Evolutionary conservation across 2,329 filamentous ascomycete genomes (phyloP).

Genomic region (Aciculosporium take): DNA sequence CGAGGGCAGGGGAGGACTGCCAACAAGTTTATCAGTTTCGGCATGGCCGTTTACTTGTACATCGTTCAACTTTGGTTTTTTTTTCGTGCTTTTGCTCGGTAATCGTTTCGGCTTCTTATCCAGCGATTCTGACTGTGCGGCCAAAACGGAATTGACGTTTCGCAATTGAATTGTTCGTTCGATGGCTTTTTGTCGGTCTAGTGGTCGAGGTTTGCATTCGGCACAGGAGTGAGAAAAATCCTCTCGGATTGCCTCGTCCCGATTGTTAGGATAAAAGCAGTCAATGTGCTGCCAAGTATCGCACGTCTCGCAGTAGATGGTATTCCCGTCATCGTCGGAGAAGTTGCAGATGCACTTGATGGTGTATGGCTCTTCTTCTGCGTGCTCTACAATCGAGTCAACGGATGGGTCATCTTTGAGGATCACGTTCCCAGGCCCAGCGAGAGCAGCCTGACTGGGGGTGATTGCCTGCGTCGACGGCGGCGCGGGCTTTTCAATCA

Average conservation of each 20-base stretch:
- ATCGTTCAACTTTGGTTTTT: conserved; percentile 63
- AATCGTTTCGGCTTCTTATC: conserved; percentile 64
- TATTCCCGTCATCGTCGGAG: conserved; percentile 90
- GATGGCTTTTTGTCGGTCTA: conserved; percentile 62
- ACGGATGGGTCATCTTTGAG: conserved; percentile 23
- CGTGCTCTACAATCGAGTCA: conserved; percentile 34
- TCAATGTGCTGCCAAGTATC: conserved; percentile 97
- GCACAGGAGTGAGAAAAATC: conserved; percentile 73
- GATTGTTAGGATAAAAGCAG: conserved; percentile 75
- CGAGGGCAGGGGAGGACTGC: conserved; percentile 37
- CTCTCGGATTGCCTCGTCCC: conserved; percentile 55
- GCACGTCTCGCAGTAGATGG: conserved; percentile 89
- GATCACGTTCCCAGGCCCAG: conserved; percentile 17
- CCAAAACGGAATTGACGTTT: conserved; percentile 22
- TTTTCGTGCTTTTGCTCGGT: conserved; percentile 71
- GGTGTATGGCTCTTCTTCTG: conserved; percentile 70
- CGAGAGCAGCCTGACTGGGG: conserved; percentile 37
- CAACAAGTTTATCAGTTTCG: conserved; percentile 35
- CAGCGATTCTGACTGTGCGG: conserved; percentile 24
- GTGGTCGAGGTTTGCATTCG: conserved; percentile 66
- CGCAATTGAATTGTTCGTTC: conserved; percentile 53
- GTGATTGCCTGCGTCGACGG: conserved; percentile 41
- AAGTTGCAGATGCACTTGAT: conserved; percentile 97
- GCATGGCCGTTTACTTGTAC: conserved; percentile 43
- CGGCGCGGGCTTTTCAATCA: conserved; percentile 44